Evolutionary conservation across 1,284 basidiomycete species (phyloP), one percentile per base, ranked within the genome.

Genomic region (Ceratobasidium sp.): DNA sequence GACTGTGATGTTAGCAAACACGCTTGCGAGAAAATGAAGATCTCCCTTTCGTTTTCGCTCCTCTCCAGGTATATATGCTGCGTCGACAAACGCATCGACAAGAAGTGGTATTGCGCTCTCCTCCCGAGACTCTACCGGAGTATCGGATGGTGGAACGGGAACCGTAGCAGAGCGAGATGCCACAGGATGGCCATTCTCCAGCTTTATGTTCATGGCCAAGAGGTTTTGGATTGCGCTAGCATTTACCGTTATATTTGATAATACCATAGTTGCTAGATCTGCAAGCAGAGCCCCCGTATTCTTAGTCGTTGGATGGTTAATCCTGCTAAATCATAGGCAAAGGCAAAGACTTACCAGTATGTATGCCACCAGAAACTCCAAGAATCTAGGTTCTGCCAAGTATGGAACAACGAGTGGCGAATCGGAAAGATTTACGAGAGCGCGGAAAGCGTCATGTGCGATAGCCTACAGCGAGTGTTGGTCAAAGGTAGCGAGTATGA

Each of bases 381-480:
- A 80, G 77, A 96, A 98, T 0, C 85, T 79, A 0, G 84, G 79
- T 71, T 97, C 92, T 2, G 88, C 88, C 8, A 98, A 83, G 42
- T 89, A 81, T 1, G 86, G 79, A 3, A 88, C 82, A 6, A 96
- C 84, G 13, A 90, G 79, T 0, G 91, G 82, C 54, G 90, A 91
- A 80, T 97, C 96, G 0, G 94, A 92, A 45, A 99, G 85, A 80
- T 99, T 99, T 78, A 99, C 89, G 42, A 99, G 83, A 2, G 94
- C 94, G 73, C 91, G 89, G 77, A 98, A 92, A 0, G 96, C 96
- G 81, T 98, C 94, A 77, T 99, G 96, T 0, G 96, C 93, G 54
- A 95, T 89, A 68, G 89, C 85, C 94, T 96, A 73, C 27, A 40
- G 73, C 64, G 69, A 45, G 70, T 71, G 25, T 58, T 45, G 49